These are phyloP conservation scores for Cyclospora cayetanensis DNA, from an alignment of 169 alveolate species.

Conservation along the genomic window DNA sequence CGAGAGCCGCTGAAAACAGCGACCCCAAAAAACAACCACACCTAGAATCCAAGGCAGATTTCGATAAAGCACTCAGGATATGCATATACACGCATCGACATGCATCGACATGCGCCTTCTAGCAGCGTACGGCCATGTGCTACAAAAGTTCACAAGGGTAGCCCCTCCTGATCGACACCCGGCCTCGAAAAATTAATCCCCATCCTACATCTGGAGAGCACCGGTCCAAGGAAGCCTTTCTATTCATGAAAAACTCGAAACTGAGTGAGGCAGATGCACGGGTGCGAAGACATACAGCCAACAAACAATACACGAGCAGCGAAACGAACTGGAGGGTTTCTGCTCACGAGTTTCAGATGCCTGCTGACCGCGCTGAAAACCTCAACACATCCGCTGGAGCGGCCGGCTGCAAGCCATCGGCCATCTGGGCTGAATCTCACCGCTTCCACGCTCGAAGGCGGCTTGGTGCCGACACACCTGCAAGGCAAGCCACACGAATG, in stretches of 20 bases:
- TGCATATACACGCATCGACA: too few relatives aligned
- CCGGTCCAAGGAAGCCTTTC: not conserved
- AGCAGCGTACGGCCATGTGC: too few relatives aligned
- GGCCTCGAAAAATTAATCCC: too few relatives aligned
- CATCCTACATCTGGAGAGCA: too few relatives aligned
- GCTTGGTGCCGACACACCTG: constrained; percentile 64
- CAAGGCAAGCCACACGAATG: not conserved
- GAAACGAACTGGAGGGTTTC: not conserved
- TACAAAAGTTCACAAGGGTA: too few relatives aligned
- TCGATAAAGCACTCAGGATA: too few relatives aligned
- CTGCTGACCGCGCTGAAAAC: constrained; percentile 29
- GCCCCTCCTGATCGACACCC: too few relatives aligned
- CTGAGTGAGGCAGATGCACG: not conserved
- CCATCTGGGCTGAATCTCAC: constrained; percentile 67
- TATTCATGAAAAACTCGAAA: not conserved
- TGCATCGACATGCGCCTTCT: too few relatives aligned
- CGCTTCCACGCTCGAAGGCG: constrained; percentile 68
- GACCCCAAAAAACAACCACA: too few relatives aligned
- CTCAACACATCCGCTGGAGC: constrained; percentile 60
- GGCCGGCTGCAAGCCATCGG: constrained; percentile 69
- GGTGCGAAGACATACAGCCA: not conserved
- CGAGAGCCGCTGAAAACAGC: constrained; percentile 57
- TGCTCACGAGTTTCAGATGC: constrained; percentile 20
- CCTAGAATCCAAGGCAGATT: too few relatives aligned
- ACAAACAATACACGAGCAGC: not conserved